Base-by-base conservation (phyloP, 345 rosid species). In the Linum tenue region DNA sequence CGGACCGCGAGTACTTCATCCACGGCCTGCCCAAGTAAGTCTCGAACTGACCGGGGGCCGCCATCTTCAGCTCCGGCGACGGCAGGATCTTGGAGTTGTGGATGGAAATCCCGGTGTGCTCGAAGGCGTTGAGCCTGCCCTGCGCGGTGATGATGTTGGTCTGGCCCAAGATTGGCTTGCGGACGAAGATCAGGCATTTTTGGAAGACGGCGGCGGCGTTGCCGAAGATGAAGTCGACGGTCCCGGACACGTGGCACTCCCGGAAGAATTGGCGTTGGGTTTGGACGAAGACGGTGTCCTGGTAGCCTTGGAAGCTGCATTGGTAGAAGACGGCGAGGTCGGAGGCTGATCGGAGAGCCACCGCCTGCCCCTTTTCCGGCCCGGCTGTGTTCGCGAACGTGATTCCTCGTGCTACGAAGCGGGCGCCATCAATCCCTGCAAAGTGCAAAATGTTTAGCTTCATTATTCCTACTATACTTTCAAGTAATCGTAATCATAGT, bases 181-280 rank as follows among this genome's bases (percentile, higher is more conserved):
- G 74, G 0, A 79, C 91, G 48, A 84, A 85, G 55, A 90, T 92
- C 78, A 82, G 79, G 78, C 97, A 92, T 77, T 83, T 85, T 50
- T 92, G 97, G 31, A 92, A 70, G 0, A 88, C 96, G 0, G 69
- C 94, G 0, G 97, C 97, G 0, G 97, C 97, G 9, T 90, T 88
- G 2, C 98, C 96, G 1, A 92, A 92, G 2, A 92, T 92, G 82
- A 90, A 92, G 69, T 92, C 98, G 0, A 92, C 86, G 0, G 97
- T 88, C 62, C 98, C 98, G 3, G 85, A 90, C 0, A 92, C 79
- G 80, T 81, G 79, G 73, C 98, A 86, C 37, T 83, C 94, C 31
- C 72, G 81, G 84, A 87, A 90, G 73, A 90, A 92, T 64, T 92
- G 96, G 6, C 97, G 79, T 51, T 92, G 91, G 0, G 97, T 86